Conservation (phyloP, 768 basidiomycete species). For the Termitomyces sp. region DNA sequence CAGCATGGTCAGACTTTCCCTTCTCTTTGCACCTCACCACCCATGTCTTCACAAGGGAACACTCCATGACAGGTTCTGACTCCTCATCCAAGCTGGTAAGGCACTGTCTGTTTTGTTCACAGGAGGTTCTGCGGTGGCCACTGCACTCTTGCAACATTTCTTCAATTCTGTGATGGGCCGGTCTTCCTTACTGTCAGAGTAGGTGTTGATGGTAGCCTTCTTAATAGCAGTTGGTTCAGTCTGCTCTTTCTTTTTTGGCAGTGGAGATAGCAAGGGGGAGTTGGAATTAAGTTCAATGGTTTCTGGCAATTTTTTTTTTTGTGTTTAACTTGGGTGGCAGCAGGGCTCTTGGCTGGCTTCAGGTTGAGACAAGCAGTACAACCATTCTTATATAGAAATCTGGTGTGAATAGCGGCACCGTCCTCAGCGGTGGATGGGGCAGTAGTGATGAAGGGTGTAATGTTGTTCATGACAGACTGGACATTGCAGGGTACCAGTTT, state of each 20-base stretch:
- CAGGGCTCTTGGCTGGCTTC: background rate
- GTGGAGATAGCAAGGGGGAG: background rate
- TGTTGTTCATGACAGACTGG: background rate
- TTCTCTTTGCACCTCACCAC: too few relatives aligned
- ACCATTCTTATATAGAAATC: background rate
- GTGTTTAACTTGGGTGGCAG: background rate
- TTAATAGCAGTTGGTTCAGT: background rate
- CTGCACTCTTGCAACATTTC: background rate
- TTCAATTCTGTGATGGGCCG: background rate
- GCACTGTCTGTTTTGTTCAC: too few relatives aligned
- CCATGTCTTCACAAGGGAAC: too few relatives aligned
- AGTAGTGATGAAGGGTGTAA: background rate
- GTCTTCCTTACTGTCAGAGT: background rate
- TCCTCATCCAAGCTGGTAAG: too few relatives aligned
- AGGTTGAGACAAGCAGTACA: too few relatives aligned
- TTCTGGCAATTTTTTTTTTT: background rate
- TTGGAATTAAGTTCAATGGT: background rate
- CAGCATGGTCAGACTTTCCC: too few relatives aligned
- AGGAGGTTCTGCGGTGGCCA: too few relatives aligned
- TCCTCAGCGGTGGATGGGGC: background rate
- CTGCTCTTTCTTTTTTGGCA: background rate
- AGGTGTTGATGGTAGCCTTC: background rate
- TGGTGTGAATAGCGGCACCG: background rate
- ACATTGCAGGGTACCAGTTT: background rate
- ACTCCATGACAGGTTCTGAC: too few relatives aligned